Evolutionary conservation across 352 stramenopile genomes (phyloP), one percentile per base, ranked within the genome.

Genomic region (Globisporangium takayamanum): DNA sequence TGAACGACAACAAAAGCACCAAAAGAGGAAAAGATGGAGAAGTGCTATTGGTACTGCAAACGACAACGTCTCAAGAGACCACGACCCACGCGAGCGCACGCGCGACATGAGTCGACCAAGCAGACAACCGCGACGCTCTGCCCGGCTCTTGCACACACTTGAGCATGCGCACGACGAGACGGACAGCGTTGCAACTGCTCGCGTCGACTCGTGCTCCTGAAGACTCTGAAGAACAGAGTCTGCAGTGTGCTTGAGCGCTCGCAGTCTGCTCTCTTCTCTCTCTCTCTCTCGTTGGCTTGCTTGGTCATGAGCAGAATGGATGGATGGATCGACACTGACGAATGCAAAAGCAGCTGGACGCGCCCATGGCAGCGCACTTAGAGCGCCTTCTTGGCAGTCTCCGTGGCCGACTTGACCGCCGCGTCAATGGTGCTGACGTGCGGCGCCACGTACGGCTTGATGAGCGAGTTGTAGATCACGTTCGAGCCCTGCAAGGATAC

Each of bases 381-480:
- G 28, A 74, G 59, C 52, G 66, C 72, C 76, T 87, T 88, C 72
- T 86, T 88, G 58, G 76, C 66, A 30, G 72, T 72, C 8, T 86
- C 72, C 56, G 77, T 65, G 5, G 72, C 74, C 45, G 73, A 72
- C 66, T 85, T 80, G 26, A 90, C 68, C 25, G 75, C 78, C 30
- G 74, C 70, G 66, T 94, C 80, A 42, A 92, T 82, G 61, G 77
- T 62, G 42, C 64, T 61, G 26, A 94, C 72, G 69, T 94, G 82
- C 26, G 80, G 79, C 25, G 73, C 71, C 55, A 94, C 68, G 72
- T 94, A 84, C 51, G 84, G 84, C 76, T 94, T 92, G 62, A 94
- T 85, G 26, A 90, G 45, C n/a, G 63, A 70, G 63, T 87, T 75
- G 75, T 94, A 94, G 66, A 94, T 94, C 45, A 91, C 67, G 59